Evolutionary conservation across 352 stramenopile genomes (phyloP).

Genomic region (Phytopythium chamaehyphon): DNA sequence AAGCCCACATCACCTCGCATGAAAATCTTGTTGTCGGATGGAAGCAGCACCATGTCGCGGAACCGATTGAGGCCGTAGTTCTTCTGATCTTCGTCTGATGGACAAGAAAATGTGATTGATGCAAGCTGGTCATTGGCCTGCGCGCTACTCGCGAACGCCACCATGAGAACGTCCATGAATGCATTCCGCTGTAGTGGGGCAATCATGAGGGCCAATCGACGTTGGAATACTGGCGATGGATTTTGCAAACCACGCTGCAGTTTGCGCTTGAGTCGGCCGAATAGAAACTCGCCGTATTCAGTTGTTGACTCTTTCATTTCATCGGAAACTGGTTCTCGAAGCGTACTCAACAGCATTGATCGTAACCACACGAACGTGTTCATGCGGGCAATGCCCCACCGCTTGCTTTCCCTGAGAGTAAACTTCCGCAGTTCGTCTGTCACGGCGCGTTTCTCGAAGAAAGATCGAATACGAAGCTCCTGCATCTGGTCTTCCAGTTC

Average conservation of each 20-base stretch:
- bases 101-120: constrained; percentile 41
- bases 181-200: constrained; percentile 25
- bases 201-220: constrained; percentile 32
- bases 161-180: constrained; percentile 41
- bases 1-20: constrained; percentile 24
- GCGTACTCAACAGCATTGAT: constrained; percentile 43
- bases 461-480: constrained; percentile 43
- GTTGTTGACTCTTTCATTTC: constrained; percentile 31
- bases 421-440: constrained; percentile 45
- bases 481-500: constrained; percentile 63
- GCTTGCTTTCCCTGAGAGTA: constrained; percentile 19
- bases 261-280: constrained; percentile 28
- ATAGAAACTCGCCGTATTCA: constrained; percentile 33
- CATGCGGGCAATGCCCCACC: constrained; percentile 36
- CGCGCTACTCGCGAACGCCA: constrained; percentile 30
- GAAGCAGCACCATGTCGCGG: constrained; percentile 28
- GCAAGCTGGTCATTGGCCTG: constrained; percentile 40
- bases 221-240: constrained; percentile 28
- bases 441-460: constrained; percentile 46
- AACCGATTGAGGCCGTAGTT: constrained; percentile 16
- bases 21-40: constrained; percentile 26
- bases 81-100: constrained; percentile 43
- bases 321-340: constrained; percentile 28
- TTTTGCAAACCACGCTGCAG: constrained; percentile 26
- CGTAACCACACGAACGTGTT: constrained; percentile 47